Conservation (phyloP, 768 basidiomycete species). For the Naematelia aurantialba region DNA sequence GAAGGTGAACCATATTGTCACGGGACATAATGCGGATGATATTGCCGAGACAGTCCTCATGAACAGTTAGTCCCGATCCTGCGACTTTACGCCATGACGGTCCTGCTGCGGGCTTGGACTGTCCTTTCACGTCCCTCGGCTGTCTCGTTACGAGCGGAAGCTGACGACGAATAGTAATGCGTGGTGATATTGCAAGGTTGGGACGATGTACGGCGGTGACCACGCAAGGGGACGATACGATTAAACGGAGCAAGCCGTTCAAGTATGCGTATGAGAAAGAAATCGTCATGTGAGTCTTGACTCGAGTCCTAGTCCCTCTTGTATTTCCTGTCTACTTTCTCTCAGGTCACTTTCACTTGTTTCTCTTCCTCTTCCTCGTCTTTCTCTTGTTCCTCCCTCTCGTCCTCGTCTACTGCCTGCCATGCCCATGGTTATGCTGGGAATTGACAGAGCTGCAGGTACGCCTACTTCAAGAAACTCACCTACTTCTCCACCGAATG, state of each 20-base stretch:
- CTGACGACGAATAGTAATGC: constrained; percentile 66
- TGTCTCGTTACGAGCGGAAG: background rate
- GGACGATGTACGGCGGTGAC: constrained; percentile 91
- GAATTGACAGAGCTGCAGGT: constrained; percentile 57
- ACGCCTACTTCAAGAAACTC: constrained; percentile 98
- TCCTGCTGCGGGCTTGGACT: background rate
- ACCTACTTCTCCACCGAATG: constrained; percentile 99
- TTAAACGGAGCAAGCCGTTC: constrained; percentile 97
- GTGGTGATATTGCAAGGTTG: constrained; percentile 91
- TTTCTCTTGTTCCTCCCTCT: background rate
- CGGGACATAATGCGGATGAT: constrained; percentile 98
- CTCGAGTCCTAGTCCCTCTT: too few relatives aligned
- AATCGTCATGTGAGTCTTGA: constrained; percentile 80
- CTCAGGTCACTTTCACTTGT: background rate
- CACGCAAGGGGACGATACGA: constrained; percentile 93
- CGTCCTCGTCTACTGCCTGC: background rate
- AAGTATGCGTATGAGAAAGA: constrained; percentile 99
- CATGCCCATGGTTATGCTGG: constrained; percentile 14
- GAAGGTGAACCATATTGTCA: constrained; percentile 93
- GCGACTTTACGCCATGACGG: background rate
- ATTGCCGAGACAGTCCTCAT: constrained; percentile 98
- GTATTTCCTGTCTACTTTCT: too few relatives aligned
- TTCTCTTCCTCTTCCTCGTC: too few relatives aligned
- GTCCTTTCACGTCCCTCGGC: background rate
- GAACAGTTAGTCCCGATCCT: constrained; percentile 70